Percentiles rank a stretch among this genome's conserved stretches.
These are phyloP conservation scores for Penicillium sp. DNA, from an alignment of 2,329 filamentous ascomycete genomes.

Conservation along the genomic window DNA sequence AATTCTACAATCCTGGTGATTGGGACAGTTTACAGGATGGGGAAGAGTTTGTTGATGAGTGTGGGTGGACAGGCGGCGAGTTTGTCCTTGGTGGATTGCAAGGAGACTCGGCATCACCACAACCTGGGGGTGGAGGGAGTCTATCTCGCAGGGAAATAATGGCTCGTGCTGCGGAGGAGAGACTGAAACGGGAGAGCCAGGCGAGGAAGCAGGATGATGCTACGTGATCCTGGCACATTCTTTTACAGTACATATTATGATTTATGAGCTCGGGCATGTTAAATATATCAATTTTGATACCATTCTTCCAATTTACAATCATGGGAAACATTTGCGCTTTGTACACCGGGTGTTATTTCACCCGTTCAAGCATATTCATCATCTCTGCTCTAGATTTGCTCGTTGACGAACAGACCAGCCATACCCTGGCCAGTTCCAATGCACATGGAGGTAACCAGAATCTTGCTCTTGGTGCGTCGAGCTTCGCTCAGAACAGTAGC, in stretches of 20 bases:
- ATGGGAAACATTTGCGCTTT: background rate
- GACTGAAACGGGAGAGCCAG: slow-evolving; percentile 56
- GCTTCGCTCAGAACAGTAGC: slow-evolving; percentile 88
- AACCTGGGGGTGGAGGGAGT: slow-evolving; percentile 35
- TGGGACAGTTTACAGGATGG: slow-evolving; percentile 52
- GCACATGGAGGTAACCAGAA: slow-evolving; percentile 90
- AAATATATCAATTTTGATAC: background rate
- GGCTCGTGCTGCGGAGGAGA: slow-evolving; percentile 72
- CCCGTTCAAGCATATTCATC: background rate
- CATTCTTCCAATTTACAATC: background rate
- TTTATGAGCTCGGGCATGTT: slow-evolving; percentile 1
- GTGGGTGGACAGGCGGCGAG: slow-evolving; percentile 77
- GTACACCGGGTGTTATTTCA: background rate
- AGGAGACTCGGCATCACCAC: slow-evolving; percentile 41
- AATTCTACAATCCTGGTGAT: slow-evolving; percentile 62
- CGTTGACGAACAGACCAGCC: slow-evolving; percentile 67
- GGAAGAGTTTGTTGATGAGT: slow-evolving; percentile 65
- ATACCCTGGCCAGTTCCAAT: slow-evolving; percentile 69
- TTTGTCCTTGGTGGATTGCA: slow-evolving; percentile 68
- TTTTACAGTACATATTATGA: slow-evolving; percentile 3
- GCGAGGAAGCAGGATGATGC: slow-evolving; percentile 33
- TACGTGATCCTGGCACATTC: slow-evolving; percentile 4
- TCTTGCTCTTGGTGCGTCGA: slow-evolving; percentile 82
- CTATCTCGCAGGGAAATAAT: slow-evolving; percentile 72
- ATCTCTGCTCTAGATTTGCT: slow-evolving; percentile 49